Evolutionary conservation across 306 rosid species (phyloP).

Genomic region (Quercus agrifolia): DNA sequence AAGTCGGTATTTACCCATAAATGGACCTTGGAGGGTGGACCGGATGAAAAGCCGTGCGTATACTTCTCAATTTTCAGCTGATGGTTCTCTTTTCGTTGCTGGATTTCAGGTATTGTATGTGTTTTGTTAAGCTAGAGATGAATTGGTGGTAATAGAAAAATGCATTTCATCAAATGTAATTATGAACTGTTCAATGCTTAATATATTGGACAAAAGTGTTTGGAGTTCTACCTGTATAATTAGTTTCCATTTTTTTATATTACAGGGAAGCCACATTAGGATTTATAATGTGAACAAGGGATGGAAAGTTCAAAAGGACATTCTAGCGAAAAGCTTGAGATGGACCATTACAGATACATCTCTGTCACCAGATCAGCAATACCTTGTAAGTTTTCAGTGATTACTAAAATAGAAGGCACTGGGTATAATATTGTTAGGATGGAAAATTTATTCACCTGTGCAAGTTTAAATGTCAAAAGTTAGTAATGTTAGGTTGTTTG

Average conservation of each 20-base stretch:
- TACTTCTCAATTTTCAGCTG: conserved; percentile 56
- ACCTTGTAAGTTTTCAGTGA: conserved; percentile 66
- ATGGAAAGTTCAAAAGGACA: conserved; percentile 84
- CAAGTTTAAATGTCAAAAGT: too few species aligned
- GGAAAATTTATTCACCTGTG: background rate
- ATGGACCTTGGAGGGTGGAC: conserved; percentile 48
- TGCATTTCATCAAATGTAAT: conserved; percentile 2
- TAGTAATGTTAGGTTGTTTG: too few species aligned
- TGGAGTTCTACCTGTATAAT: background rate
- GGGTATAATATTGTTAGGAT: background rate
- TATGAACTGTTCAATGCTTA: background rate
- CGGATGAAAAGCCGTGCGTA: conserved; percentile 47
- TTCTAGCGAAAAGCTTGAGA: conserved; percentile 68
- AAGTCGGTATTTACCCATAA: conserved; percentile 50
- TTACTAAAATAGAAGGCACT: background rate
- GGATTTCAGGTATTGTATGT: conserved; percentile 44
- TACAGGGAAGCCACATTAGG: conserved; percentile 77
- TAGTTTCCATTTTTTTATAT: background rate
- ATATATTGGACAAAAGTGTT: background rate
- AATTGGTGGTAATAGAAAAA: conserved; percentile 2
- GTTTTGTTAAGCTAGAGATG: conserved; percentile 5
- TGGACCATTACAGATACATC: conserved; percentile 97
- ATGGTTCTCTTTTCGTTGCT: conserved; percentile 54
- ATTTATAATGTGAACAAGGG: conserved; percentile 77
- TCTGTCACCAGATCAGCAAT: conserved; percentile 70